Evolutionary conservation across 768 basidiomycete genomes (phyloP), one percentile per base, ranked within the genome.

Genomic region (Porpolomopsis calyptriformis): DNA sequence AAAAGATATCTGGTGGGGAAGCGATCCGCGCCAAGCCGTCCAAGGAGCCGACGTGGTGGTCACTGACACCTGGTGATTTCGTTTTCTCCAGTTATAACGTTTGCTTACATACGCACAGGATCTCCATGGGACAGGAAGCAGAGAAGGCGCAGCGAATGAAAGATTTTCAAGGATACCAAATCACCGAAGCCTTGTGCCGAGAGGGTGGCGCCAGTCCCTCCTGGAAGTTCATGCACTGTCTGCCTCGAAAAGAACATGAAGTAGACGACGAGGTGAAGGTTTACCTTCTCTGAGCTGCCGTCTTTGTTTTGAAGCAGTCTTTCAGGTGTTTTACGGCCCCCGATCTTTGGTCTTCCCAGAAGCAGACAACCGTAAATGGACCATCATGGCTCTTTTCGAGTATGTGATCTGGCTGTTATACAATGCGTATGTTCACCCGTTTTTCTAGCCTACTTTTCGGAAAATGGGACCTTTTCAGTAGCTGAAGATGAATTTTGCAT

Each of bases 101-200:
- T 40, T 19, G 40, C 12, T 4, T 20, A 20, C 6, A 41, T 18
- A 14, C 12, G 2, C 3, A 29, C 29, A 93, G 90, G 92, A 91
- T 98, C 52, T 97, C 94, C 2, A 98, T 99, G 96, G 96, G 96
- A 14, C 91, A 96, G 64, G 96, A 98, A 64, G 85, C 82, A 1
- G 92, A 98, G 63, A 90, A 92, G 52, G 86, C 70, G 25, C 80
- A 89, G 54, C 80, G 94, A 12, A 61, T 94, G 35, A 68, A 76
- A 41, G 94, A 89, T 48, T 99, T 99, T 65, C 52, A 76, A 14
- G 93, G 96, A 2, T 99, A 88, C 63, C 96, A 97, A 59, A 80
- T 99, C 40, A 98, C 94, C 1, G 91, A 97, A 61, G 65, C 76
- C 25, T 73, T 98, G 24, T 92, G 91, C 62, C 66, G 67, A 14